Evolutionary conservation across 2,329 filamentous ascomycete genomes (phyloP), one percentile per base, ranked within the genome.

Genomic region (Hypomyces rosellus): DNA sequence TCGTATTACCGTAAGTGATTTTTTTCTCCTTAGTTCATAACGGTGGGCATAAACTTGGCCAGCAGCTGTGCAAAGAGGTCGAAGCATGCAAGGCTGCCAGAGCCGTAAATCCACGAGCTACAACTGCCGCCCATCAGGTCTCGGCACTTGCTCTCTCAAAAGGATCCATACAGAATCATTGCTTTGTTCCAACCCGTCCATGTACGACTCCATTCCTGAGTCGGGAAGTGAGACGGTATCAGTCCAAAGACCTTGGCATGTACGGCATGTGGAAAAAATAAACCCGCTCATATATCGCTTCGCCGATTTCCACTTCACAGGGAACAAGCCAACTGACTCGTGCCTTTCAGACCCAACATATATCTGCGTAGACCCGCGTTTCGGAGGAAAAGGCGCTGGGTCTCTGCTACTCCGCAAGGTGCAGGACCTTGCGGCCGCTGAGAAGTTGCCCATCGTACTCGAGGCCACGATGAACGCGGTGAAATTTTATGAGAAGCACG

Each of bases 401-500:
- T 63, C 65, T 20, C 47, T 54, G 16, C 60, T 73, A 18, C 58
- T 69, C 16, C 51, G 61, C 39, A 57, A 54, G 25, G 62, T 72
- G n/a, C 60, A 68, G 45, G 55, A 61, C 5, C 53, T 61, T 49
- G 70, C 69, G 2, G 56, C 57, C 9, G 59, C 51, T 13, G 65
- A 67, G 11, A 57, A 59, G 13, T 57, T 67, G 47, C 61, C 64
- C 11, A 62, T 70, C 5, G 65, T 72, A 43, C 56, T 73, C 13
- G 69, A 72, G 51, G 69, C 66, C 16, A 72, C 68, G 15, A 63
- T 64, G 55, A 62, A 65, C 15, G 70, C 69, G 1, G 62, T 70
- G 5, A 54, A 57, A 1, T 64, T 73, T 51, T 73, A 73, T 40
- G 56, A 65, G 49, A 66, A 54, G 53, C 55, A 70, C 34, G 69